Conservation (phyloP, 768 basidiomycete genomes). For the Lentinula edodes region DNA sequence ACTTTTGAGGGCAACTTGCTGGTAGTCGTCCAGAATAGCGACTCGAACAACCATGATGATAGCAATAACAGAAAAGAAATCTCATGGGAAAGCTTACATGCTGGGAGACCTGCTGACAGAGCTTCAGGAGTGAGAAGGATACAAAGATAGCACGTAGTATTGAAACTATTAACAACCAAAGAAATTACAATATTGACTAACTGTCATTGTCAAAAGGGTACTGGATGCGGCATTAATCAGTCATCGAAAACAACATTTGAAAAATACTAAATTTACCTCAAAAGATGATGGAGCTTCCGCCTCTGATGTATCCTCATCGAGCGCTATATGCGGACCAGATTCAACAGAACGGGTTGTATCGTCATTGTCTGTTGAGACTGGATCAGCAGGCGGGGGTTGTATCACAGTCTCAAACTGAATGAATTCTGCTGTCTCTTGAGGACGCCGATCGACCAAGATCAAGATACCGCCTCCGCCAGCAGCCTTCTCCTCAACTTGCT, state of each 20-base stretch:
- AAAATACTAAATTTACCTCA: conserved; percentile 52
- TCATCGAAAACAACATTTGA: conserved; percentile 1
- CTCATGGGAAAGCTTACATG: not conserved
- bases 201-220: conserved; percentile 73
- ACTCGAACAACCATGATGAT: conserved; percentile 24
- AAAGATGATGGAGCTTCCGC: conserved; percentile 75
- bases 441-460: conserved; percentile 69
- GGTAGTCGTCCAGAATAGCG: conserved; percentile 61
- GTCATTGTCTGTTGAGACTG: conserved; percentile 26
- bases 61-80: not conserved
- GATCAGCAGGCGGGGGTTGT: conserved; percentile 18
- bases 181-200: conserved; percentile 20
- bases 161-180: not conserved
- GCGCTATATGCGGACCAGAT: conserved; percentile 53
- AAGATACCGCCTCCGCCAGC: conserved; percentile 86
- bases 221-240: conserved; percentile 32
- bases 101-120: not conserved
- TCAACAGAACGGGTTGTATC: conserved; percentile 25
- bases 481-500: conserved; percentile 49
- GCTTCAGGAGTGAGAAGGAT: not conserved
- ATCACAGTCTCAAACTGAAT: conserved; percentile 50
- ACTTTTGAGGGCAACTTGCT: conserved; percentile 40
- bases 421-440: conserved; percentile 68
- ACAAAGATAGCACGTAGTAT: not conserved
- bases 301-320: conserved; percentile 69